phyloP scores from a whole-genome alignment of 106 monocot genomes.

The Hemerocallis citrina region DNA sequence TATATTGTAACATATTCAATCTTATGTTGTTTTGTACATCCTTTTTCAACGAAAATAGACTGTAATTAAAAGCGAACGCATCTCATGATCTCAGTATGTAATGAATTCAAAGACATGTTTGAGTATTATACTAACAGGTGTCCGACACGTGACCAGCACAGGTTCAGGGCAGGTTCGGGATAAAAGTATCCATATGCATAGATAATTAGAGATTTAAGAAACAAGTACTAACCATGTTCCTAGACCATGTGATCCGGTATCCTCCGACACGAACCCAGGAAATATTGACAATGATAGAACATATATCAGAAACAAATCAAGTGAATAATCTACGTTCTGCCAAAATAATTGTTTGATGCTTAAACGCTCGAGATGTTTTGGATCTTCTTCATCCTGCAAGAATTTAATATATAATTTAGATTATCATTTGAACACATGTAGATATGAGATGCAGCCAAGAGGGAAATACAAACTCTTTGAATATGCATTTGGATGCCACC shows the following conservation, averaged over 20 bases:
- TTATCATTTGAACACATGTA: not conserved
- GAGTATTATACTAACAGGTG: no score
- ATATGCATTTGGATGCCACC: conserved; percentile 25
- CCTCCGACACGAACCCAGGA: conserved; percentile 57
- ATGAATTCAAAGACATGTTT: no score
- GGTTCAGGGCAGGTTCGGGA: no score
- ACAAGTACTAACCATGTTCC: conserved; percentile 40
- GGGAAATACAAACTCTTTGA: conserved; percentile 1
- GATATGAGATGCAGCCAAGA: not conserved
- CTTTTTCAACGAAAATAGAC: no score
- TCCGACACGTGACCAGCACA: no score
- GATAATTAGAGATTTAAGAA: not conserved
- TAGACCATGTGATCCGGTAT: conserved; percentile 39
- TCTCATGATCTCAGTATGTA: no score
- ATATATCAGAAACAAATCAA: conserved; percentile 42
- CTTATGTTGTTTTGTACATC: no score
- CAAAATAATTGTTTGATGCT: conserved; percentile 31
- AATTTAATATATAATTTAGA: not conserved
- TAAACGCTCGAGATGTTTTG: conserved; percentile 29
- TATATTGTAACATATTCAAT: no score
- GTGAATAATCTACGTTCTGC: conserved; percentile 44
- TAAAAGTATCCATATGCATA: no score
- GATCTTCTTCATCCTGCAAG: conserved; percentile 24
- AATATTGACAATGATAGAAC: conserved; percentile 60
- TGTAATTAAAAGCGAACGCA: no score